phyloP scores from a whole-genome alignment of 257 asterid species.

The Ocimum tenuiflorum region DNA sequence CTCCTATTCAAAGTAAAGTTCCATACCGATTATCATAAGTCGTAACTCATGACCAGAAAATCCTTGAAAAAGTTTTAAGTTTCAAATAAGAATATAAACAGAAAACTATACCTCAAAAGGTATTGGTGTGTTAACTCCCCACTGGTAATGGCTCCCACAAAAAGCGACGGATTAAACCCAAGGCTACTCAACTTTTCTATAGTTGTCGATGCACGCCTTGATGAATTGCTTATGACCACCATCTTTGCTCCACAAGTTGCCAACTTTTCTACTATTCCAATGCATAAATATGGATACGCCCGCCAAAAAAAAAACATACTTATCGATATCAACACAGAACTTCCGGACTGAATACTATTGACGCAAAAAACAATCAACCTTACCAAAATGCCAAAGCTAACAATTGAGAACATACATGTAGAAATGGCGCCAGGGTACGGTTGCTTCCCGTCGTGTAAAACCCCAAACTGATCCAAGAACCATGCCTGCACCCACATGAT shows the following conservation, averaged over 20 bases:
- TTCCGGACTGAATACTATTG: neutral
- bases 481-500: constrained; percentile 54
- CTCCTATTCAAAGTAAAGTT: constrained; percentile 45
- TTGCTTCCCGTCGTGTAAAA: constrained; percentile 87
- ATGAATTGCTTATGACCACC: constrained; percentile 90
- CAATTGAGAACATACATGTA: constrained; percentile 57
- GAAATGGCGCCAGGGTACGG: constrained; percentile 92
- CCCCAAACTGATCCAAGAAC: constrained; percentile 97
- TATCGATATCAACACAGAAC: neutral
- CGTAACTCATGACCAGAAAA: neutral
- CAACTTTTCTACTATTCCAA: constrained; percentile 62
- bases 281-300: constrained; percentile 1
- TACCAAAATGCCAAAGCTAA: constrained; percentile 33
- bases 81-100: neutral
- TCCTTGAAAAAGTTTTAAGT: neutral
- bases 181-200: constrained; percentile 68
- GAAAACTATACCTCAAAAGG: constrained; percentile 53
- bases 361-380: constrained; percentile 19
- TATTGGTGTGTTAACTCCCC: constrained; percentile 86
- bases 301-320: constrained; percentile 12
- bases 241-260: constrained; percentile 74
- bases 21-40: neutral
- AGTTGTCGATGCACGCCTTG: constrained; percentile 84
- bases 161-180: constrained; percentile 81
- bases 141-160: constrained; percentile 84